These are phyloP conservation scores for Aspergillus latus DNA, from an alignment of 2,329 filamentous ascomycete species.

Conservation along the genomic window DNA sequence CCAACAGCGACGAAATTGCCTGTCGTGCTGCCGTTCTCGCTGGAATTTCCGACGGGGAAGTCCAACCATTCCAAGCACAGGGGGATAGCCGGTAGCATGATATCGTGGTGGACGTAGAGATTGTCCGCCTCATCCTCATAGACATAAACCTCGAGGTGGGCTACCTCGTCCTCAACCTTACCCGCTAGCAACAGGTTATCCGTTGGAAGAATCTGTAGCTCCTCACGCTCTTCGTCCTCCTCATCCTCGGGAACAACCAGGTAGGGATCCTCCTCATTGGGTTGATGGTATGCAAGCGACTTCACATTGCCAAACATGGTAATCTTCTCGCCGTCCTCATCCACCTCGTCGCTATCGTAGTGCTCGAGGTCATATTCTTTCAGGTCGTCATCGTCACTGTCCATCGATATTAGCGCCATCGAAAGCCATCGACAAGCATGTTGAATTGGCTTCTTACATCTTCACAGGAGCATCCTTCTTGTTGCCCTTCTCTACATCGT, in stretches of 20 bases:
- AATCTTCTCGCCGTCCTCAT: constrained; percentile 68
- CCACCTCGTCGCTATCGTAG: constrained; percentile 81
- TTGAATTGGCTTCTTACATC: constrained; percentile 4
- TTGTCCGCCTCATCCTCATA: constrained; percentile 96
- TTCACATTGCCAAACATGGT: constrained; percentile 96
- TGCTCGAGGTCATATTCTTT: constrained; percentile 96
- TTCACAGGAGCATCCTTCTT: constrained; percentile 22
- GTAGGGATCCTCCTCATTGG: constrained; percentile 93
- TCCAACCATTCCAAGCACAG: constrained; percentile 95
- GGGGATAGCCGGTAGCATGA: constrained; percentile 96
- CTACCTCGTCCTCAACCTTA: constrained; percentile 94
- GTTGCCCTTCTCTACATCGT: constrained; percentile 27
- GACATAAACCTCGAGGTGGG: constrained; percentile 93
- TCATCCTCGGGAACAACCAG: constrained; percentile 80
- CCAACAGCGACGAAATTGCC: constrained; percentile 95
- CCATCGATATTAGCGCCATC: background rate
- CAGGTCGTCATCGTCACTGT: constrained; percentile 61
- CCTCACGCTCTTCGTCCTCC: constrained; percentile 88
- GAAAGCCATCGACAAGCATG: too few species aligned
- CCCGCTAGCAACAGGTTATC: constrained; percentile 92
- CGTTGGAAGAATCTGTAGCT: constrained; percentile 86
- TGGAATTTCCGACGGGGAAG: constrained; percentile 75
- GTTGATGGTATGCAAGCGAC: constrained; percentile 88
- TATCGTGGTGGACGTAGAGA: constrained; percentile 98
- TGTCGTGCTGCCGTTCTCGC: constrained; percentile 62